Evolutionary conservation across 306 rosid genomes (phyloP).

Genomic region (Leucaena leucocephala): DNA sequence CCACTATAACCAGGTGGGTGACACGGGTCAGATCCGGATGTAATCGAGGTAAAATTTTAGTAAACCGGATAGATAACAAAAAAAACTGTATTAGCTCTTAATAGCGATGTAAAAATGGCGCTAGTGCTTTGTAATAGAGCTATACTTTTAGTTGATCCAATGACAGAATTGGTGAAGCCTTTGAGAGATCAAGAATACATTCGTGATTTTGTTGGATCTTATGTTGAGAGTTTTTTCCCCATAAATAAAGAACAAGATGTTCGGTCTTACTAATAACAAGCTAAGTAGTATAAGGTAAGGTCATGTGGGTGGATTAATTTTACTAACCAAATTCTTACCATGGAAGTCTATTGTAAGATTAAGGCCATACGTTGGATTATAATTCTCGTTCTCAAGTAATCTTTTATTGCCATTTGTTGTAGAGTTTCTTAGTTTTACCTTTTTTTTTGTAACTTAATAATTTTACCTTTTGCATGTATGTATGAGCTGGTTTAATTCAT

Average conservation of each 20-base stretch:
- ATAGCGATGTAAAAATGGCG: background rate
- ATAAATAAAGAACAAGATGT: background rate
- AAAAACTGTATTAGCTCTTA: too few species aligned
- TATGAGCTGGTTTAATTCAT: background rate
- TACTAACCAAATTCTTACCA: background rate
- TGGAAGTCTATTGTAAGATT: background rate
- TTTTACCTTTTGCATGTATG: background rate
- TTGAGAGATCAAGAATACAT: background rate
- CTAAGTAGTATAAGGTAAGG: too few species aligned
- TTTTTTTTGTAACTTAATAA: too few species aligned
- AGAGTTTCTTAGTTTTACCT: background rate
- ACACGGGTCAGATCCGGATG: too few species aligned
- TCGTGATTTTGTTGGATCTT: background rate
- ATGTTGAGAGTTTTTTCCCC: background rate
- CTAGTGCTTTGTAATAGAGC: background rate
- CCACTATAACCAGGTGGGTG: too few species aligned
- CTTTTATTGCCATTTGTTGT: background rate
- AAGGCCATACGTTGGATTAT: background rate
- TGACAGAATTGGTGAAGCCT: background rate
- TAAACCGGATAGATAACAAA: too few species aligned
- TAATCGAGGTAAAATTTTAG: too few species aligned
- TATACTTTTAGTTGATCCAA: background rate
- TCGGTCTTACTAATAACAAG: background rate
- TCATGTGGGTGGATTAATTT: background rate
- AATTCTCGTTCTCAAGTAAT: too few species aligned